Evolutionary conservation across 2,329 filamentous ascomycete genomes (phyloP).

Genomic region (Ceratocystiopsis brevicomis): DNA sequence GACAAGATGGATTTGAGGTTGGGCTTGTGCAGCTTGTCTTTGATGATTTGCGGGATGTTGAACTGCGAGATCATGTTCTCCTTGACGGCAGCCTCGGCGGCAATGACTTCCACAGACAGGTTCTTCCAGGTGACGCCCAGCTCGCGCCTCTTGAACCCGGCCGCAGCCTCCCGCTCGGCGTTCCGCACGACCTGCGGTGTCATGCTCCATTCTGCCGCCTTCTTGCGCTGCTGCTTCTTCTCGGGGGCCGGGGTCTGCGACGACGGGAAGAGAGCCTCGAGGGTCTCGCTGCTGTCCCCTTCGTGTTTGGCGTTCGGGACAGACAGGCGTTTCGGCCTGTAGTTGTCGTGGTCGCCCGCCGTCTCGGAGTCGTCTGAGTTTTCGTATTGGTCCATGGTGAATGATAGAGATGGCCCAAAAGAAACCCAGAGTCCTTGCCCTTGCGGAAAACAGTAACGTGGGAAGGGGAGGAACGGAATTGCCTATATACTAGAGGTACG

Average conservation of each 20-base stretch:
- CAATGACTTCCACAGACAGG: conserved; percentile 42
- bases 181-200: neutral
- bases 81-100: conserved; percentile 42
- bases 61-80: conserved; percentile 44
- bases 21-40: conserved; percentile 33
- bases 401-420: too few relatives aligned
- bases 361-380: conserved; percentile 1
- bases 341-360: neutral
- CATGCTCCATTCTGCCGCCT: neutral
- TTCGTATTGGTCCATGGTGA: conserved; percentile 1
- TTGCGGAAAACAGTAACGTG: too few relatives aligned
- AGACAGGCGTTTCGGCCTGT: neutral
- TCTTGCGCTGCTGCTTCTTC: neutral
- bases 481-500: too few relatives aligned
- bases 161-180: neutral
- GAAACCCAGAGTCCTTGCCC: too few relatives aligned
- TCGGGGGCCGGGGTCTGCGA: too few relatives aligned
- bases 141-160: conserved; percentile 4
- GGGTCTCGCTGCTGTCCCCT: too few relatives aligned
- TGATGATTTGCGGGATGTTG: conserved; percentile 33
- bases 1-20: conserved; percentile 47
- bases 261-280: too few relatives aligned
- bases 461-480: too few relatives aligned
- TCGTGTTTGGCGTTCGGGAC: neutral
- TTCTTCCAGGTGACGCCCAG: conserved; percentile 48